Evolutionary conservation across 495 filamentous ascomycete species (phyloP), one percentile per base, ranked within the genome.

Genomic region (Talaromyces adpressus): DNA sequence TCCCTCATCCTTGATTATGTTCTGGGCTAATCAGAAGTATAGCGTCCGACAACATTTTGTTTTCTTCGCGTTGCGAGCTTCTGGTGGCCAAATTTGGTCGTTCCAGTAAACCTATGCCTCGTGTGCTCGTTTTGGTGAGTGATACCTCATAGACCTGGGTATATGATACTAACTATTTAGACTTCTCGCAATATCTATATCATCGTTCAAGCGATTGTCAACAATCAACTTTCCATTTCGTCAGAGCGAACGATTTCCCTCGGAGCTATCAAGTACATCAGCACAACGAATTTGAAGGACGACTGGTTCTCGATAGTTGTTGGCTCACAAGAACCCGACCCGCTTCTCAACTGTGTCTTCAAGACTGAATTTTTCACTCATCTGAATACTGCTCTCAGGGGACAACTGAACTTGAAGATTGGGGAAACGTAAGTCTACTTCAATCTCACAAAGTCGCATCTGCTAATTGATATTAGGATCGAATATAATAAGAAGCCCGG

Each of bases 401-500:
- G 89, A 11, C 85, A 89, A 8, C 80, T 94, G 69, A 90, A 89
- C 70, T 72, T 98, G 62, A 91, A 89, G 79, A 90, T 98, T 63
- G 85, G 78, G 16, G 87, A 93, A 32, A 82, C 82, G 76, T 82
- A 71, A 75, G 79, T 74, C n/a, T 41, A 7, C 18, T 20, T 3
- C 49, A 11, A 18, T 34, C 14, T n/a, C 11, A 22, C 18, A n/a
- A 9, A 23, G 6, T 14, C 16, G 4, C 49, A 39, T 11, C 20
- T 27, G 47, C 75, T 80, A 68, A 81, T 67, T 6, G 36, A n/a
- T 25, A 16, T 18, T 64, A 84, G 80, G 1, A 93, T 99, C 70
- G 91, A 97, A 71, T 99, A 94, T 74, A 92, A 93, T 69, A 99
- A 98, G 84, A 99, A 99, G 78, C 95, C 95, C 3, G 91, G 92